Base-by-base conservation (phyloP, 2,329 filamentous ascomycete species). In the Trichoderma hamatum region DNA sequence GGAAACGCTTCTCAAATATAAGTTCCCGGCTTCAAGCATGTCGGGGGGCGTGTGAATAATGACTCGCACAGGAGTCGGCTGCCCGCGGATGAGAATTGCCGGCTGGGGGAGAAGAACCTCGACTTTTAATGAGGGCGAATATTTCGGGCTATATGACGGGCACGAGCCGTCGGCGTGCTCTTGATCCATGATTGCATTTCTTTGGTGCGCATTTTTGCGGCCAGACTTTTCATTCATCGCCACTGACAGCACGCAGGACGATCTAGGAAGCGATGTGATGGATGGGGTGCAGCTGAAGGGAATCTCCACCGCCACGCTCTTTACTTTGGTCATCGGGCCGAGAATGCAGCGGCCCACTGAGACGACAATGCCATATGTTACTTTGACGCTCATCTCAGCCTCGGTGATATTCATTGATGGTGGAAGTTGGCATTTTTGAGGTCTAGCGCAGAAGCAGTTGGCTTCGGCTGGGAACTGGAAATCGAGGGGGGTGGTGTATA, bases 401-500 rank as follows among this genome's bases (percentile, higher is more conserved):
- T 67, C 56, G 5, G 4, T 19, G 3, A 67, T 9, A 4, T 67
- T 39, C 32, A 67, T 43, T 9, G 65, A 52, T 0, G 65, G 65
- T 10, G 65, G 65, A 24, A 67, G 65, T 56, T 32, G 46, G 56
- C 65, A 67, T 30, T 30, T 60, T 19, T 60, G 34, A 1, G 43
- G 26, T 30, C 26, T 54, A 2, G 39, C 56, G 56, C 65, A 67
- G 32, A 30, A 51, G 26, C 55, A 61, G 13, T 19, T 16, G 14
- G 24, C 46, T 0, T 30, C 52, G 0, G 56, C 52, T 0, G 65
- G 65, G 30, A 67, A 61, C 3, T 61, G 56, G 11, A 67, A 67
- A 26, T 67, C 65, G 2, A 67, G n/a, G 19, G 65, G 65, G 9
- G 55, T 30, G 28, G 65, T 60, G 49, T 67, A 67, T 14, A 67